Evolutionary conservation across 2,329 filamentous ascomycete genomes (phyloP).

Genomic region (Juglanconis juglandina): DNA sequence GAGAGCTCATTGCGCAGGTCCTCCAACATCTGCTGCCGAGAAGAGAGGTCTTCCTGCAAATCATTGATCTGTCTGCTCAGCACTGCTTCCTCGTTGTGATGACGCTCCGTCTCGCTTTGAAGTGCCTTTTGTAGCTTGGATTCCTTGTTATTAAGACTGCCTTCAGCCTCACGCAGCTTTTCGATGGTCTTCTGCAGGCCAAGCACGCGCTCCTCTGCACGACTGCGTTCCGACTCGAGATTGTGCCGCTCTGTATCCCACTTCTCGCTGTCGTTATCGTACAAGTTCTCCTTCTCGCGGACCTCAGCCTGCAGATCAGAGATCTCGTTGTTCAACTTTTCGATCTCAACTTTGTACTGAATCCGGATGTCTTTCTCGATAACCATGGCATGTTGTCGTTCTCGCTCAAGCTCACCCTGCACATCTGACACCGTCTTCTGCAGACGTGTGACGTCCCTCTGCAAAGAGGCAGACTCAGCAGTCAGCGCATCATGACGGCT

Average conservation of each 20-base stretch:
- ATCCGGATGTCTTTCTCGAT: conserved; percentile 58
- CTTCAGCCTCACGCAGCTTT: conserved; percentile 64
- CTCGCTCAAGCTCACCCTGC: conserved; percentile 46
- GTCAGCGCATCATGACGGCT: conserved; percentile 65
- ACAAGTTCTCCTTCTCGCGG: conserved; percentile 66
- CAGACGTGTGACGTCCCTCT: conserved; percentile 56
- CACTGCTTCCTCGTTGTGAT: conserved; percentile 67
- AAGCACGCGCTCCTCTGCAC: conserved; percentile 63
- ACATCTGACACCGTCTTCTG: conserved; percentile 45
- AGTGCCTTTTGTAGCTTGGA: conserved; percentile 64
- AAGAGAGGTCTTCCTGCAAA: conserved; percentile 67
- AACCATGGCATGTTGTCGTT: conserved; percentile 56
- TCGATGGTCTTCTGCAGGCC: conserved; percentile 70
- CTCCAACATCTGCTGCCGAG: conserved; percentile 63
- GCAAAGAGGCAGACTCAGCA: conserved; percentile 63
- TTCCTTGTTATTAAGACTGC: conserved; percentile 65
- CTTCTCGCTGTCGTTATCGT: conserved; percentile 68
- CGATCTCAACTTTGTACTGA: conserved; percentile 53
- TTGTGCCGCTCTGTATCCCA: conserved; percentile 67
- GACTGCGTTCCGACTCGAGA: conserved; percentile 62
- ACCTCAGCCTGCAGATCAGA: conserved; percentile 62
- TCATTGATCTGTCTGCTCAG: conserved; percentile 72
- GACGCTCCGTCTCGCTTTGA: conserved; percentile 67
- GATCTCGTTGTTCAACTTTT: conserved; percentile 56
- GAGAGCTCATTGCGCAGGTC: conserved; percentile 65